Evolutionary conservation across 176 grass and related monocot genomes (phyloP), one percentile per base, ranked within the genome.

Genomic region (Juncus effusus): DNA sequence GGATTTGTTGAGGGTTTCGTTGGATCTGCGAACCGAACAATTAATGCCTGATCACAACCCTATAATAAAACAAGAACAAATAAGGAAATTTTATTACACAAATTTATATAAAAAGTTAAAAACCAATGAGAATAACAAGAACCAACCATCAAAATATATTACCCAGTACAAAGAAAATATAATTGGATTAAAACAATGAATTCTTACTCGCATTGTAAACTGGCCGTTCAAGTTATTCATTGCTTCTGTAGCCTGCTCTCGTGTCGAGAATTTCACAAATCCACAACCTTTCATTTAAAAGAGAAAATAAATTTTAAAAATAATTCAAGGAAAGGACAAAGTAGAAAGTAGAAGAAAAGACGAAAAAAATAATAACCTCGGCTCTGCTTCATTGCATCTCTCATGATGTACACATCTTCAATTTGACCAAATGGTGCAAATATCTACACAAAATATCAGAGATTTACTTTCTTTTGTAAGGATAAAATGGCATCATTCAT

Each of bases 361-460:
- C 66, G 42, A 60, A 49, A 64, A 72, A 69, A 53, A 7, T 2
- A 79, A 76, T 70, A 75, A 99, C 95, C 95, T 70, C 83, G 78
- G 50, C 80, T 93, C 78, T 93, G 95, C 51, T 77, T 82, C 83
- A 80, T 84, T 40, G 80, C 76, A 85, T 99, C 95, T 86, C 71
- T 89, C 95, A 99, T 99, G 54, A 99, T 90, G 65, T 99, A 99
- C 67, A 99, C 86, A 78, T 99, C 95, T 87, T 99, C 95, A 40
- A 99, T 88, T 59, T 78, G 76, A 74, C 95, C 95, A 78, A 84
- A 99, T 62, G 83, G 89, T 53, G 85, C 70, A 90, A 99, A 99
- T 55, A 99, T 93, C 95, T 99, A 76, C 44, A 76, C 3, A 73
- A 42, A n/a, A 61, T 57, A 81, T 70, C 13, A 14, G 44, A 59